phyloP scores from a whole-genome alignment of 306 rosid species.

The Urtica urens region DNA sequence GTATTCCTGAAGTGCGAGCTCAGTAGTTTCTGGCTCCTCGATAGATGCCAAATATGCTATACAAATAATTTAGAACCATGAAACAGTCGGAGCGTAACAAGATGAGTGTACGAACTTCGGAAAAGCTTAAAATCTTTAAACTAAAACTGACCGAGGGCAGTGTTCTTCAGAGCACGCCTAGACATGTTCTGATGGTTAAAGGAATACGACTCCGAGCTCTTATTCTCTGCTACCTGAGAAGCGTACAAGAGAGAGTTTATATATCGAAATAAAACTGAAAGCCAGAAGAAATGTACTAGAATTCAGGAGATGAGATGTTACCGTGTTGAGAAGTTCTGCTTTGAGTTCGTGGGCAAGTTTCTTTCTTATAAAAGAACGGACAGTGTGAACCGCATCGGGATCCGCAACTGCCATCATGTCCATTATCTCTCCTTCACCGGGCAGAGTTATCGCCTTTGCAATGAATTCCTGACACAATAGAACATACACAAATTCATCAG shows the following conservation, averaged over 20 bases:
- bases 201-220: slow-evolving; percentile 54
- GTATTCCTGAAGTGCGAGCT: slow-evolving; percentile 60
- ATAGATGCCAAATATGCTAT: slow-evolving; percentile 70
- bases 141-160: slow-evolving; percentile 61
- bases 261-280: no score
- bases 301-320: slow-evolving; percentile 29
- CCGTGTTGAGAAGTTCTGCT: slow-evolving; percentile 56
- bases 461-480: slow-evolving; percentile 54
- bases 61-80: slow-evolving; percentile 21
- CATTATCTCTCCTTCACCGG: slow-evolving; percentile 98
- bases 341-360: slow-evolving; percentile 74
- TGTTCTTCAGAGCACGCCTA: slow-evolving; percentile 86
- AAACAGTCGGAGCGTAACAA: slow-evolving; percentile 3
- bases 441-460: slow-evolving; percentile 90
- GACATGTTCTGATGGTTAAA: slow-evolving; percentile 71
- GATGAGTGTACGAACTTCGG: no score
- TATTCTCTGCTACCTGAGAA: slow-evolving; percentile 62
- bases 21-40: slow-evolving; percentile 42
- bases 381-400: slow-evolving; percentile 91
- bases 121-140: background rate
- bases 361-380: slow-evolving; percentile 75
- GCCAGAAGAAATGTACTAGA: no score
- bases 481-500: background rate
- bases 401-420: slow-evolving; percentile 96
- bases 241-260: slow-evolving; percentile 1